Base-by-base conservation (phyloP, 148 eudicot genomes). In the Cornus controversa region DNA sequence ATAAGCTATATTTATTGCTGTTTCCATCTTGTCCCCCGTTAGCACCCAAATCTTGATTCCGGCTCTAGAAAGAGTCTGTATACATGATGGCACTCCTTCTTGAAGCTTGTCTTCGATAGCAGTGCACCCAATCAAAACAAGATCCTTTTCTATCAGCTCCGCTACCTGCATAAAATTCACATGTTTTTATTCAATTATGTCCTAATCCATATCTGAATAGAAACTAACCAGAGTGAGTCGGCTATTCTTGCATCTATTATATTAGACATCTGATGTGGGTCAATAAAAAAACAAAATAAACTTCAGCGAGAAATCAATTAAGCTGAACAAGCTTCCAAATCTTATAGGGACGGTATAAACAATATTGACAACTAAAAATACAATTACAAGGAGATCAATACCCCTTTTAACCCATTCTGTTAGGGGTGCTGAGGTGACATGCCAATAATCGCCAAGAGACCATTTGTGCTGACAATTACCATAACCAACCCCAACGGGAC, bases 71-170 rank as follows among this genome's bases (percentile, higher is more conserved):
- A 96, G 92, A 75, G 99, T 96, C 83, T 96, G 97, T 75, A 96
- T 96, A 71, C 98, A 96, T 23, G 91, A 70, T 36, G 99, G 98
- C 53, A 96, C 99, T 42, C 99, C 99, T 85, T 96, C 99, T 86
- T 96, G 99, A 83, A 96, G 99, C 87, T 93, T 96, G 84, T 96
- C 99, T 89, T 96, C 99, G 73, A 96, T 96, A 71, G 99, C 99
- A 45, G 99, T 93, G 81, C 88, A 84, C 69, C 99, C 99, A 84
- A 96, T 90, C 85, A 93, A 79, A 72, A 85, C 84, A 76, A 96
- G 93, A 73, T 96, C 94, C 83, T 88, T 93, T 77, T 96, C 99
- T 83, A 96, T 93, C 57, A 93, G 89, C 84, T 96, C 99, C 24
- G 92, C 94, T 28, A 96, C 97, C 99, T 96, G 91, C 82, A 82